These are phyloP conservation scores for Penicillium olsonii DNA, from an alignment of 2,329 filamentous ascomycete species.

Conservation along the genomic window DNA sequence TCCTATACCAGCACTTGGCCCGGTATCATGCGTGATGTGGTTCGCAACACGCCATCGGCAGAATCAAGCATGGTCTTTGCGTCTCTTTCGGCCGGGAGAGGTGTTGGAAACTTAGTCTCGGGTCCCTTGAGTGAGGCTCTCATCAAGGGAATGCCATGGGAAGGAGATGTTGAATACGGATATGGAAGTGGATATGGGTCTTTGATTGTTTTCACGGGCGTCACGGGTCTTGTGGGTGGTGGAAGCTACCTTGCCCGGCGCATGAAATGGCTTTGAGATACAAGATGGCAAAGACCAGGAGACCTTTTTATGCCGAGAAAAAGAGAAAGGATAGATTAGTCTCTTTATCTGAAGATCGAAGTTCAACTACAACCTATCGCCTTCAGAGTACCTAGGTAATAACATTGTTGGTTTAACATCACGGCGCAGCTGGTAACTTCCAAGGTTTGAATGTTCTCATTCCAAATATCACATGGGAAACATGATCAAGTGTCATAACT, in stretches of 20 bases:
- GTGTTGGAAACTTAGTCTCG: conserved; percentile 53
- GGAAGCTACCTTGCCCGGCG: conserved; percentile 2
- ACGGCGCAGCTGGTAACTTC: too few relatives aligned
- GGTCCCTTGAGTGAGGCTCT: conserved; percentile 53
- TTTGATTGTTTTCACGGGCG: conserved; percentile 33
- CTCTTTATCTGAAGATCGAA: too few relatives aligned
- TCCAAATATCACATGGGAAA: too few relatives aligned
- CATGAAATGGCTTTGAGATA: conserved; percentile 1
- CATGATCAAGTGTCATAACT: too few relatives aligned
- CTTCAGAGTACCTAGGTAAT: too few relatives aligned
- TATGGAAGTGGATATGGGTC: conserved; percentile 32
- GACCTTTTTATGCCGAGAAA: too few relatives aligned
- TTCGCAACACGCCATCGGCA: conserved; percentile 34
- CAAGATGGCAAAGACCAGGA: too few relatives aligned
- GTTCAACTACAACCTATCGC: too few relatives aligned
- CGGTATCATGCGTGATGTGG: conserved; percentile 47
- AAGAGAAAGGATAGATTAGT: too few relatives aligned
- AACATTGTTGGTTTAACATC: too few relatives aligned
- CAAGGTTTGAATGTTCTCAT: too few relatives aligned
- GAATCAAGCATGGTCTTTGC: conserved; percentile 54
- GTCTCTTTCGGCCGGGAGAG: conserved; percentile 51
- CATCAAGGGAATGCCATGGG: conserved; percentile 21
- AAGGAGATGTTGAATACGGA: conserved; percentile 20
- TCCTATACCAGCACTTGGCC: conserved; percentile 49
- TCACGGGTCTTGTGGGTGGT: conserved; percentile 22